phyloP scores from a whole-genome alignment of 352 stramenopile genomes.

The Albugo laibachii region DNA sequence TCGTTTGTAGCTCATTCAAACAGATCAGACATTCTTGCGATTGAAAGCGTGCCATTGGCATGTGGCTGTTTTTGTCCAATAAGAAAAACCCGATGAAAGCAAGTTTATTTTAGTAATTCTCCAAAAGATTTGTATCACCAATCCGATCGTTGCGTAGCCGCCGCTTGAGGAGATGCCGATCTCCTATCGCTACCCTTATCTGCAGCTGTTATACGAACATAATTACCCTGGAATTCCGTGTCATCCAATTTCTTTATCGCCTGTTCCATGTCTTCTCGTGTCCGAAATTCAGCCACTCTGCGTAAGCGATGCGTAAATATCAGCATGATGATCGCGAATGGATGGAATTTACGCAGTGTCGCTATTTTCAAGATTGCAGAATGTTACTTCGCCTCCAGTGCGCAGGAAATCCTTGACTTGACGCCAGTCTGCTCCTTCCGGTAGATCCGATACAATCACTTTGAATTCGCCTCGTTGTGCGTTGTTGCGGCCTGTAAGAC shows the following conservation, averaged over 20 bases:
- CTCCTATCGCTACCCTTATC: conserved; percentile 4
- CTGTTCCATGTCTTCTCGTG: conserved; percentile 68
- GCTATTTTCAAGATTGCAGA: conserved; percentile 67
- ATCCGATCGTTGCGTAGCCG: too few relatives aligned
- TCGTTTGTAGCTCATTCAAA: conserved; percentile 42
- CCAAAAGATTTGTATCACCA: too few relatives aligned
- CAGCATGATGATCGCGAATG: not conserved
- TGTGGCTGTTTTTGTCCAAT: too few relatives aligned
- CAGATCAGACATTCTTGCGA: conserved; percentile 56
- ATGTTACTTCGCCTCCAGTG: conserved; percentile 66
- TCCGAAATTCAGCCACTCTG: conserved; percentile 64
- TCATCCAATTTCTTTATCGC: conserved; percentile 73
- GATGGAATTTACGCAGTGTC: conserved; percentile 45
- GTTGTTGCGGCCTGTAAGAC: conserved; percentile 26
- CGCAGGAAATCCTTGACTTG: conserved; percentile 78
- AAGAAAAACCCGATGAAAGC: too few relatives aligned
- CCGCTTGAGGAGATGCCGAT: too few relatives aligned
- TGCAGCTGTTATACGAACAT: conserved; percentile 46
- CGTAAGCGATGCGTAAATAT: not conserved
- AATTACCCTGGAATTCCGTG: conserved; percentile 74
- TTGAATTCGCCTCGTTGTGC: conserved; percentile 56
- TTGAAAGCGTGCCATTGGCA: too few relatives aligned
- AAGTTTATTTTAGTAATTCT: too few relatives aligned
- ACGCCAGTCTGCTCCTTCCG: conserved; percentile 60
- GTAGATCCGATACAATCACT: conserved; percentile 58